These are phyloP conservation scores for Podospora appendiculata DNA, from an alignment of 495 filamentous ascomycete species.

Conservation along the genomic window DNA sequence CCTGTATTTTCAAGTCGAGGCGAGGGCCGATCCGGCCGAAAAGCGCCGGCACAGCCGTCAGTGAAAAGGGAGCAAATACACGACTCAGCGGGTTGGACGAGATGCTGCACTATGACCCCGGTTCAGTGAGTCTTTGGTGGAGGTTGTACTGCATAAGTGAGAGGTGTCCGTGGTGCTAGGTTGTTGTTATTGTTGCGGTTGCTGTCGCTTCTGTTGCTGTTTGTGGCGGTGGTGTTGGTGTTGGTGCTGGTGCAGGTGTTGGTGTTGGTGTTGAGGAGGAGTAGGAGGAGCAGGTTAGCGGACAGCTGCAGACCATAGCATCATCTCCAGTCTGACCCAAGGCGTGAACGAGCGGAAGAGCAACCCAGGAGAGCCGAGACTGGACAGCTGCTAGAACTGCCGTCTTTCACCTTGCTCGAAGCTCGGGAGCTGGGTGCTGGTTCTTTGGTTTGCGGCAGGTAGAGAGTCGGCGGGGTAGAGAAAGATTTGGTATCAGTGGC, in stretches of 20 bases:
- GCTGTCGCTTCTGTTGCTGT: too few species aligned
- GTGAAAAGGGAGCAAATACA: slow-evolving; percentile 6
- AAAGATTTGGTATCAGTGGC: slow-evolving; percentile 40
- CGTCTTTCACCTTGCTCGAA: slow-evolving; percentile 10
- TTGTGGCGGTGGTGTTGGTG: slow-evolving; percentile 10
- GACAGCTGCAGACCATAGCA: slow-evolving; percentile 32
- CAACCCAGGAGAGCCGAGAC: background rate
- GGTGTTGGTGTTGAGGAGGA: slow-evolving; percentile 35
- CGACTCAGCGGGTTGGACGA: slow-evolving; percentile 30
- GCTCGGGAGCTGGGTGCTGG: slow-evolving; percentile 8
- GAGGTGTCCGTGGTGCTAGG: too few species aligned
- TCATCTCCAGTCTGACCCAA: slow-evolving; percentile 13
- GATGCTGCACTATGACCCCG: slow-evolving; percentile 38
- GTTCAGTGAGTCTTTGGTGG: slow-evolving; percentile 22
- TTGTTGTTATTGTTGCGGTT: too few species aligned
- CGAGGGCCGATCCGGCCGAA: slow-evolving; percentile 13
- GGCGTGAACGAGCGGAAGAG: slow-evolving; percentile 9
- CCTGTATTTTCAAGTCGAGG: slow-evolving; percentile 12
- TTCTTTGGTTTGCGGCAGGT: slow-evolving; percentile 9
- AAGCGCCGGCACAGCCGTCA: slow-evolving; percentile 5
- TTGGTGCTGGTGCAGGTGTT: slow-evolving; percentile 32
- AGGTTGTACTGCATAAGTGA: background rate
- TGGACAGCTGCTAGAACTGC: slow-evolving; percentile 12
- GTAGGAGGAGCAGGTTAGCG: slow-evolving; percentile 20
- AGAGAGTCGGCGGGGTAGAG: slow-evolving; percentile 25